Evolutionary conservation across 768 basidiomycete species (phyloP), one percentile per base, ranked within the genome.

Genomic region (Ramaria rubella): DNA sequence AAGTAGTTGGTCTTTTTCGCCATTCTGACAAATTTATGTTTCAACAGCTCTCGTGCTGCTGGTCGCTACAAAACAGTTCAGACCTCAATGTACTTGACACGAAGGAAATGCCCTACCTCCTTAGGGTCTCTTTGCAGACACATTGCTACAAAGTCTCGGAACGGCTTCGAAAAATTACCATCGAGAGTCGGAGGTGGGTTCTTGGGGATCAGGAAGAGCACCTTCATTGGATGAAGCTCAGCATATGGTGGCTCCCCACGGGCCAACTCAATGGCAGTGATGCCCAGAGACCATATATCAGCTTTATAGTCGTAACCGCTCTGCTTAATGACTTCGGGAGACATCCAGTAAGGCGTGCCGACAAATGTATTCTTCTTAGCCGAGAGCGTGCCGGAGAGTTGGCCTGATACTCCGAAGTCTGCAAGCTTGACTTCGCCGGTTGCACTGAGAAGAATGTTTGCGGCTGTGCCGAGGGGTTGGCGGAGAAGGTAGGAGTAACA

Each of bases 311-410:
- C 96, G 71, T 99, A 99, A 4, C 96, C 96, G 56, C 93, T 95
- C 72, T 99, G 96, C 69, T 98, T 98, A 76, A 99, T 99, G 23
- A 98, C 94, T 68, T 99, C 96, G 5, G 96, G 96, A 6, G 92
- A 93, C 96, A 99, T 99, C 96, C 96, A 99, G 68, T 98, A 99
- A 3, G 95, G 95, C 17, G 95, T 94, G 27, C 92, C 92, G 30
- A 95, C 95, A 68, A 94, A 97, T 1, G 95, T 99, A 64, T 99
- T 98, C 81, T 97, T 94, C 81, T 92, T 93, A 19, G 90, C 90
- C 11, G 88, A 90, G 43, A 94, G 74, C 1, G 90, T 94, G 3
- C 93, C 93, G 21, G 90, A 94, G 27, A 99, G 78, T 66, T 99
- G 96, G 27, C 96, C 96, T 1, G 94, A 97, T 4, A 99, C 96